Percentiles rank a stretch among this genome's conserved stretches.
phyloP scores from a whole-genome alignment of 1,139 yeast species.

The Taphrina populina region DNA sequence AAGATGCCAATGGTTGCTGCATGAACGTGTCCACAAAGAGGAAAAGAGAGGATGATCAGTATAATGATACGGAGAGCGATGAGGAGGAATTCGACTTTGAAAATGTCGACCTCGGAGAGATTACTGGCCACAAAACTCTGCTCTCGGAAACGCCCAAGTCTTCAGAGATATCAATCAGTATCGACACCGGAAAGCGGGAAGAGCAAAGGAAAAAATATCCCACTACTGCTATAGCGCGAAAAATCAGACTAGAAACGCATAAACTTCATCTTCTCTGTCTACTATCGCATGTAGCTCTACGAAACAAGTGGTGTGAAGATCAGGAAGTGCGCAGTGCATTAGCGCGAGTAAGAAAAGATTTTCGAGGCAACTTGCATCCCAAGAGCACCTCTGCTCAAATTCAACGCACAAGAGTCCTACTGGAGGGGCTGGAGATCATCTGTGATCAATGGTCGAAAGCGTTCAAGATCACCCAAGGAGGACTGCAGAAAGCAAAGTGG shows the following conservation, averaged over 20 bases:
- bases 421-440: constrained; percentile 70
- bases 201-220: neutral
- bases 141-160: too few species aligned
- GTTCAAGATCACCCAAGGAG: constrained; percentile 40
- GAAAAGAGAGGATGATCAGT: neutral
- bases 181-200: neutral
- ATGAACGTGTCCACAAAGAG: constrained; percentile 3
- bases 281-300: constrained; percentile 61
- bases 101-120: neutral
- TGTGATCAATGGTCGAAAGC: constrained; percentile 49
- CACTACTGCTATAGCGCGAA: constrained; percentile 57
- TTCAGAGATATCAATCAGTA: too few species aligned
- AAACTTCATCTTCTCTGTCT: constrained; percentile 58
- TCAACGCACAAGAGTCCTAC: constrained; percentile 62
- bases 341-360: constrained; percentile 29
- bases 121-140: too few species aligned
- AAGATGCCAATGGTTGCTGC: too few species aligned
- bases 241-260: constrained; percentile 57
- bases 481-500: constrained; percentile 34
- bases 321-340: constrained; percentile 48
- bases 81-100: constrained; percentile 15
- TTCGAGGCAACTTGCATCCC: constrained; percentile 54
- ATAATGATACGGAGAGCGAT: neutral
- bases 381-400: constrained; percentile 47
- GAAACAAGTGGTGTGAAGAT: constrained; percentile 74